Percentiles rank a stretch among this genome's conserved stretches.
These are phyloP conservation scores for Calamus simplicifolius DNA, from an alignment of 176 grass and related monocot genomes.

Conservation along the genomic window DNA sequence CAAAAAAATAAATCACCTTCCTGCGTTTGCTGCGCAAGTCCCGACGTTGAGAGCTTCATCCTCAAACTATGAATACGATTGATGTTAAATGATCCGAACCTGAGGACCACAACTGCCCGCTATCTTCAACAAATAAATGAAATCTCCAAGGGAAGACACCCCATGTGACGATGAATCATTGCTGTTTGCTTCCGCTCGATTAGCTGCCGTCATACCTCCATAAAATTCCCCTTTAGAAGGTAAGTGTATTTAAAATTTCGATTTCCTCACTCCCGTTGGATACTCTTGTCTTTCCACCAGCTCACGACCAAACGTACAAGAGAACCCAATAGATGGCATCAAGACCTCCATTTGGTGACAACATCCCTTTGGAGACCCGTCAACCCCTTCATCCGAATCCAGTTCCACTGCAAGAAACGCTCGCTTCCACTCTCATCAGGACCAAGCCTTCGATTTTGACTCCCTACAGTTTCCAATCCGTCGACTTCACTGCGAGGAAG, in stretches of 20 bases:
- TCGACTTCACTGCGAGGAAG: not conserved
- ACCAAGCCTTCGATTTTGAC: not conserved
- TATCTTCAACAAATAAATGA: slow-evolving; percentile 8
- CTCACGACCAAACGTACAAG: slow-evolving; percentile 1
- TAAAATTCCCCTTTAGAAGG: too few species aligned
- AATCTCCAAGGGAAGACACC: not conserved
- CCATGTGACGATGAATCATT: not conserved
- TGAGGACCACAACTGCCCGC: not conserved
- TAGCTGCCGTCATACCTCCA: not conserved
- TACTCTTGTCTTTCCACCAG: slow-evolving; percentile 1
- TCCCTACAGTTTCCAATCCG: not conserved
- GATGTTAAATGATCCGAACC: not conserved
- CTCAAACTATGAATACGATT: not conserved
- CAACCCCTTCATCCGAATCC: slow-evolving; percentile 42
- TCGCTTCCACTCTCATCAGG: slow-evolving; percentile 25
- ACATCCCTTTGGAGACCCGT: not conserved
- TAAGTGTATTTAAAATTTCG: not conserved
- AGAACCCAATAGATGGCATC: slow-evolving; percentile 10
- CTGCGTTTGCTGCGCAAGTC: slow-evolving; percentile 9
- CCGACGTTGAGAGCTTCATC: slow-evolving; percentile 3
- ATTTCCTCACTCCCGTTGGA: slow-evolving; percentile 10
- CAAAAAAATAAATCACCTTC: slow-evolving; percentile 2
- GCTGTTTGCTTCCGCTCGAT: not conserved
- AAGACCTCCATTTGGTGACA: slow-evolving; percentile 4
- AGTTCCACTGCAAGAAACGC: slow-evolving; percentile 27